Percentiles rank a stretch among this genome's conserved stretches.
Evolutionary conservation across 1,284 basidiomycete species (phyloP).

Genomic region (Rhizopogon parksii): DNA sequence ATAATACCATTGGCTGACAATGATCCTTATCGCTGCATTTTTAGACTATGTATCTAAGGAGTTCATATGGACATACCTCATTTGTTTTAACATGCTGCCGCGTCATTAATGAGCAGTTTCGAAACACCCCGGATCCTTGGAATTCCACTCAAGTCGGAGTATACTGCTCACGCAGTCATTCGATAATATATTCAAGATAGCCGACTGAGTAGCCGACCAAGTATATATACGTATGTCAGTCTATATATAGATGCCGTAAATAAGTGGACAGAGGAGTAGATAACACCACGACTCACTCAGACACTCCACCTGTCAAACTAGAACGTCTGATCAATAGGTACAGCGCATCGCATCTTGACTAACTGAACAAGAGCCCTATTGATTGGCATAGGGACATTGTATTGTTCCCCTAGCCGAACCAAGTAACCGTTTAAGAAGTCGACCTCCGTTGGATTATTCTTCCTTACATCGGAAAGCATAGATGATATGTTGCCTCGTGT

Average conservation of each 20-base stretch:
- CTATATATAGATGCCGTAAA: background rate
- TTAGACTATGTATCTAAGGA: background rate
- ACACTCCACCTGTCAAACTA: constrained; percentile 13
- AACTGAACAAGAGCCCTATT: constrained; percentile 60
- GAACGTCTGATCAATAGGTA: constrained; percentile 40
- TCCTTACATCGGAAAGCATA: constrained; percentile 68
- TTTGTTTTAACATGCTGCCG: background rate
- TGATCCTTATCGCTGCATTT: constrained; percentile 5
- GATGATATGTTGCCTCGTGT: constrained; percentile 68
- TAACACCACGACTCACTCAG: background rate
- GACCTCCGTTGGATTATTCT: constrained; percentile 64
- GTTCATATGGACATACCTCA: background rate
- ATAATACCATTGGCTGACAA: background rate
- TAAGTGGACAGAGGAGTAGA: background rate
- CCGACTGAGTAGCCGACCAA: background rate
- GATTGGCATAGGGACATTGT: constrained; percentile 57
- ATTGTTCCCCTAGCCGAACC: constrained; percentile 52
- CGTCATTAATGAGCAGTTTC: background rate
- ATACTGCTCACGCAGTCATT: too few relatives aligned
- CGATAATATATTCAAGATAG: background rate
- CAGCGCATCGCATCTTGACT: constrained; percentile 41
- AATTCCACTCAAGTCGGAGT: too few relatives aligned
- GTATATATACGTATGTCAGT: background rate
- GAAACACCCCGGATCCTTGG: background rate
- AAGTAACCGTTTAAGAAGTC: constrained; percentile 88